phyloP scores from a whole-genome alignment of 2,329 filamentous ascomycete genomes.

The Trichoderma harzianum region DNA sequence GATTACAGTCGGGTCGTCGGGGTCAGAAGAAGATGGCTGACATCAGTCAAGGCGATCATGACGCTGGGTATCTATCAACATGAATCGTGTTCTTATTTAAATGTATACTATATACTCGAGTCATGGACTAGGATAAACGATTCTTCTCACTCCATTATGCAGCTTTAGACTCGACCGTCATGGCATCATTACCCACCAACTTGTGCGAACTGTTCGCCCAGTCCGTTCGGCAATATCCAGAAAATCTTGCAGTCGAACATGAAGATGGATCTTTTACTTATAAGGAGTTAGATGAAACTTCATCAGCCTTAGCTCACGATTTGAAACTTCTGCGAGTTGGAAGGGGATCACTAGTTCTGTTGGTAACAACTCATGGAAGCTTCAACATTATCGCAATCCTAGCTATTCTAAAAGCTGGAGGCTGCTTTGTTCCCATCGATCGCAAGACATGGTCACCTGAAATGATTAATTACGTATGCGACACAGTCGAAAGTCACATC shows the following conservation, averaged over 20 bases:
- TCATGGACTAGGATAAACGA: neutral
- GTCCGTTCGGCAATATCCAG: neutral
- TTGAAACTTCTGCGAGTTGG: neutral
- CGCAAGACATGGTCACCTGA: slow-evolving; percentile 8
- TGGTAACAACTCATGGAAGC: slow-evolving; percentile 11
- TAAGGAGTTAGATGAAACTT: neutral
- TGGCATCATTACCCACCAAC: neutral
- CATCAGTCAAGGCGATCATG: neutral
- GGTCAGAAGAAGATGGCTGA: neutral
- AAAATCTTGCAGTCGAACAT: slow-evolving; percentile 10
- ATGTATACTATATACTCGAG: neutral
- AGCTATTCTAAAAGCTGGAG: slow-evolving; percentile 13
- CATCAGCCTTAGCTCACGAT: neutral
- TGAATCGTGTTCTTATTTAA: neutral
- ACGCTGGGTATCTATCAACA: neutral
- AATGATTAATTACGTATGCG: slow-evolving; percentile 2
- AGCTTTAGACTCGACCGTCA: neutral
- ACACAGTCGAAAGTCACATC: neutral
- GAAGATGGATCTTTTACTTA: slow-evolving; percentile 4
- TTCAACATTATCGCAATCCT: slow-evolving; percentile 15
- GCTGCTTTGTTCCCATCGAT: slow-evolving; percentile 16
- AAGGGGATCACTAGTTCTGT: neutral
- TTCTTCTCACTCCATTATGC: neutral
- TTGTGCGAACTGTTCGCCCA: slow-evolving; percentile 5
- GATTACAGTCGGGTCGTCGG: neutral